Conservation (phyloP, 176 grass and related monocot genomes). For the Pontederia paniculata region DNA sequence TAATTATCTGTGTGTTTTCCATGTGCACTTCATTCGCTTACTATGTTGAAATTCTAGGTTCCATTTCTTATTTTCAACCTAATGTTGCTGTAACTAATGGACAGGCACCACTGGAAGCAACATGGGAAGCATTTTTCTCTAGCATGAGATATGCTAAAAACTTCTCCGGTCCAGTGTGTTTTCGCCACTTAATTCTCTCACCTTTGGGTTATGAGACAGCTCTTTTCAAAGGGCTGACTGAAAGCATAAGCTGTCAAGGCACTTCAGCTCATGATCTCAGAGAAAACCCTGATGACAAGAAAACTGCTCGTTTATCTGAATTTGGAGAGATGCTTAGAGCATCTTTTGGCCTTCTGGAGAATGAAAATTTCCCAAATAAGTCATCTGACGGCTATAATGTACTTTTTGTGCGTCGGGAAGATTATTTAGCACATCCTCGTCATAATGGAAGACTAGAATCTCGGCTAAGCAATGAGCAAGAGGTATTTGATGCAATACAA, state of each 20-base stretch:
- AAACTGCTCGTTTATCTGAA: constrained; percentile 90
- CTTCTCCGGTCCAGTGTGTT: constrained; percentile 85
- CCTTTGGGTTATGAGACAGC: constrained; percentile 94
- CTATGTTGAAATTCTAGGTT: not conserved
- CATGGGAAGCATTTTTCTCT: constrained; percentile 86
- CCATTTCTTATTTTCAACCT: not conserved
- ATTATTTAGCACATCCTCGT: constrained; percentile 89
- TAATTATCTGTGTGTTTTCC: too few species aligned
- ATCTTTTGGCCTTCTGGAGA: constrained; percentile 48
- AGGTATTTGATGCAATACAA: constrained; percentile 55
- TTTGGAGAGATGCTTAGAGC: constrained; percentile 82
- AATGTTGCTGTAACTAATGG: constrained; percentile 19
- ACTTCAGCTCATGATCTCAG: constrained; percentile 31
- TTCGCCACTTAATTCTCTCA: constrained; percentile 71
- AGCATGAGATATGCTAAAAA: constrained; percentile 74
- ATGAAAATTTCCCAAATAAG: constrained; percentile 30
- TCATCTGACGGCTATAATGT: constrained; percentile 38
- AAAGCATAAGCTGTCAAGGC: constrained; percentile 63
- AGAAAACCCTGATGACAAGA: constrained; percentile 32
- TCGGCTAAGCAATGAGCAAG: constrained; percentile 67
- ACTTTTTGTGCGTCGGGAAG: constrained; percentile 88
- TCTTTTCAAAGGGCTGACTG: constrained; percentile 85
- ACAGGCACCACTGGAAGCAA: constrained; percentile 86
- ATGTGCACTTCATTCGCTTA: too few species aligned
- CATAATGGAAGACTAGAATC: constrained; percentile 86